Conservation (phyloP, 768 basidiomycete genomes). For the Suillus variegatus region DNA sequence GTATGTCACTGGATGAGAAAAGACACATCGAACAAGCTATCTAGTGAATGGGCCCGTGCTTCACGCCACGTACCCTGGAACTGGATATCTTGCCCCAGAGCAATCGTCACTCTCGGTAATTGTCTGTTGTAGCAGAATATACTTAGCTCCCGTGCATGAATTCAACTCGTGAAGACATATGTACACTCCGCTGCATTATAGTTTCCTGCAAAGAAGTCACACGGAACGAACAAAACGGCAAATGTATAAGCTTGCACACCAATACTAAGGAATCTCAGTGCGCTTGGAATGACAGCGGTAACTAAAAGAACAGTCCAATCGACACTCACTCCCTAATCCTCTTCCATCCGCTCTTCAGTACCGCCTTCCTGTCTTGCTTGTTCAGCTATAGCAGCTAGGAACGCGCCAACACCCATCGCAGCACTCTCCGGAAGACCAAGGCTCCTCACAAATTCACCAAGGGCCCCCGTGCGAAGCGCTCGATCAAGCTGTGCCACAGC, state of each 20-base stretch:
- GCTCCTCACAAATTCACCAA: slow-evolving; percentile 72
- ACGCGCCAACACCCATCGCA: slow-evolving; percentile 73
- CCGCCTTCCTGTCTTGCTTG: slow-evolving; percentile 53
- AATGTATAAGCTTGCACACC: not conserved
- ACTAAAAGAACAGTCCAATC: not conserved
- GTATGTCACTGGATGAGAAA: not conserved
- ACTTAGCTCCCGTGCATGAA: not conserved
- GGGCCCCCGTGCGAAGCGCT: slow-evolving; percentile 78
- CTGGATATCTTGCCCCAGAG: not conserved
- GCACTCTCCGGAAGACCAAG: slow-evolving; percentile 87
- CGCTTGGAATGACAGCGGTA: not conserved
- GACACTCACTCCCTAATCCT: slow-evolving; percentile 48
- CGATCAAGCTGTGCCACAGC: slow-evolving; percentile 82
- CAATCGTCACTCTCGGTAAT: not conserved
- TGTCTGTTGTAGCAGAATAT: not conserved
- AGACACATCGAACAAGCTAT: not conserved
- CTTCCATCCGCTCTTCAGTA: slow-evolving; percentile 71
- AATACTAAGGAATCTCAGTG: not conserved
- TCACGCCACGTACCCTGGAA: not conserved
- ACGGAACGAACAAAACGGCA: not conserved
- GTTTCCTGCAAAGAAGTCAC: not conserved
- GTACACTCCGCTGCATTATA: not conserved
- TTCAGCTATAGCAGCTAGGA: slow-evolving; percentile 78
- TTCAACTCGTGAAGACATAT: not conserved
- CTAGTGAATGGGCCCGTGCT: not conserved